These are phyloP conservation scores for Claviceps quebecensis DNA, from an alignment of 2,329 filamentous ascomycete genomes.

Conservation along the genomic window DNA sequence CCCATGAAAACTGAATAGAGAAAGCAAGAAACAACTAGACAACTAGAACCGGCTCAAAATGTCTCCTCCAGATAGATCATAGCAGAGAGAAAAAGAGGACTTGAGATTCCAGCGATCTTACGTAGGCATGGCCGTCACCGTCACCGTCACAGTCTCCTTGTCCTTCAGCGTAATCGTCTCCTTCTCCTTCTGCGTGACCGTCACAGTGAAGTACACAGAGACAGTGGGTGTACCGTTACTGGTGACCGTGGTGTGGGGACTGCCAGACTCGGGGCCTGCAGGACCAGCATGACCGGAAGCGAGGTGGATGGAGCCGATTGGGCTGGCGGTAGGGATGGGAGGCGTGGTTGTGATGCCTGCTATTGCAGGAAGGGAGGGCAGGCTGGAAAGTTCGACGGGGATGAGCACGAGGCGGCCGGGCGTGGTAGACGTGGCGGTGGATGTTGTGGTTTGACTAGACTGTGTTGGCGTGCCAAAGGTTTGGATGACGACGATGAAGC, in stretches of 20 bases:
- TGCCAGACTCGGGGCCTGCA: slow-evolving; percentile 2
- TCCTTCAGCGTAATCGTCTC: slow-evolving; percentile 22
- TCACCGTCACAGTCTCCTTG: slow-evolving; percentile 13
- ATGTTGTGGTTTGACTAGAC: slow-evolving; percentile 3
- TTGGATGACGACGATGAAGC: slow-evolving; percentile 13
- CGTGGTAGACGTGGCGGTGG: slow-evolving; percentile 1
- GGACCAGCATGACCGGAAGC: neutral
- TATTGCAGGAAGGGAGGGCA: neutral
- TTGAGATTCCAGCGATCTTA: neutral
- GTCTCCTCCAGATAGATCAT: no score
- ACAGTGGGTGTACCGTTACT: slow-evolving; percentile 21
- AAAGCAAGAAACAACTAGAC: no score
- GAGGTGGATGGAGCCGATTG: slow-evolving; percentile 5
- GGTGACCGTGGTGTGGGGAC: slow-evolving; percentile 11
- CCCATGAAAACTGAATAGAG: no score
- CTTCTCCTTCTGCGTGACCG: slow-evolving; percentile 15
- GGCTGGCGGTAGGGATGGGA: neutral
- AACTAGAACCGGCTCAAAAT: no score
- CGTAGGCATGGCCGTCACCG: neutral
- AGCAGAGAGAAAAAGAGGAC: no score
- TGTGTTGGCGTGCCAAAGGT: slow-evolving; percentile 13
- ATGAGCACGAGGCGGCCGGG: slow-evolving; percentile 15
- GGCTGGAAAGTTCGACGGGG: slow-evolving; percentile 11
- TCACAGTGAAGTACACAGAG: slow-evolving; percentile 23
- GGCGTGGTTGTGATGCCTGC: slow-evolving; percentile 2